phyloP scores from a whole-genome alignment of 2,329 filamentous ascomycete genomes.

The Westerdykella ornata region DNA sequence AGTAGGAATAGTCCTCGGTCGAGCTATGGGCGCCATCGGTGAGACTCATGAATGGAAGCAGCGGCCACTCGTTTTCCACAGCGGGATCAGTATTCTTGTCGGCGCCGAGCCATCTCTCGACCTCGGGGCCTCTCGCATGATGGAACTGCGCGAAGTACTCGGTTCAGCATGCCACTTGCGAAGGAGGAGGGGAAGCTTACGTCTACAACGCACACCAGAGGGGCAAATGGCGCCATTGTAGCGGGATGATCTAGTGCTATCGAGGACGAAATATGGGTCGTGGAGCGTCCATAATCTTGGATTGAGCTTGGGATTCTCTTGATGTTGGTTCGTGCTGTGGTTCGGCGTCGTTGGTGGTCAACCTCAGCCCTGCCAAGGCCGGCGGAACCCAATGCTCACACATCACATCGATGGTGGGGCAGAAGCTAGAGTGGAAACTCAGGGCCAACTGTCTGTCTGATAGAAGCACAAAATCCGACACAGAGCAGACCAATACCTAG shows the following conservation, averaged over 20 bases:
- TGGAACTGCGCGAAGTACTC: constrained; percentile 35
- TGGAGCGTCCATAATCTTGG: no score
- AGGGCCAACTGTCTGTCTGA: no score
- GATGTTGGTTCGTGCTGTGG: background rate
- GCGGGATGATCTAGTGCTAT: constrained; percentile 1
- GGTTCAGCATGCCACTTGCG: background rate
- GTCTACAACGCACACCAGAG: constrained; percentile 48
- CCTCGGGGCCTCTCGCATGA: constrained; percentile 70
- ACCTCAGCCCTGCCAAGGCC: background rate
- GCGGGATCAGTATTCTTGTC: constrained; percentile 71
- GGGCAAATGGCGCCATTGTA: constrained; percentile 34
- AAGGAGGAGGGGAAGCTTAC: background rate
- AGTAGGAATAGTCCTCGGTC: constrained; percentile 96
- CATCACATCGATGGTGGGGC: background rate
- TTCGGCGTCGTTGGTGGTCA: background rate
- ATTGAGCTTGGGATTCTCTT: background rate
- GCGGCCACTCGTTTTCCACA: constrained; percentile 76
- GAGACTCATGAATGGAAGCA: constrained; percentile 93
- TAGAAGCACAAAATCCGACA: no score
- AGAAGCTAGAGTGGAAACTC: no score
- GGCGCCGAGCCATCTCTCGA: constrained; percentile 82
- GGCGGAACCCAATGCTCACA: background rate
- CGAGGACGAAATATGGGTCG: background rate
- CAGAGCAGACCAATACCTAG: no score
- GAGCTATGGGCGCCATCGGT: constrained; percentile 80